phyloP scores from a whole-genome alignment of 768 basidiomycete species.

The Amanita exitialis region DNA sequence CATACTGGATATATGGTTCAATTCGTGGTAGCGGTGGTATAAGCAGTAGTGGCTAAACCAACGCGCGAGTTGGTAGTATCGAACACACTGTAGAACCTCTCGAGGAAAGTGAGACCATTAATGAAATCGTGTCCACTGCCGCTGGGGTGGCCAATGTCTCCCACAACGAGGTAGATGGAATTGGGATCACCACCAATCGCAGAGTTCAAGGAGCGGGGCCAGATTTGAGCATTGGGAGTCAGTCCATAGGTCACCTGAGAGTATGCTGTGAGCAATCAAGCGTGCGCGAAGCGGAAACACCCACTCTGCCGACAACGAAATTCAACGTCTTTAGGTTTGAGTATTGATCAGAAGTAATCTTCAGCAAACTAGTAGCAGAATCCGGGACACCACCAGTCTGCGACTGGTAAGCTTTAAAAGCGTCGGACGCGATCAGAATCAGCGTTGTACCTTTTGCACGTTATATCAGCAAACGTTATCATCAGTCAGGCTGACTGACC shows the following conservation, averaged over 20 bases:
- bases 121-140: constrained; percentile 62
- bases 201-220: constrained; percentile 51
- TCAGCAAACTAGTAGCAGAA: constrained; percentile 36
- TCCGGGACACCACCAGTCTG: constrained; percentile 36
- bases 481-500: constrained; percentile 16
- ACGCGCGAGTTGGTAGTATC: constrained; percentile 50
- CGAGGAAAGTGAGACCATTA: constrained; percentile 29
- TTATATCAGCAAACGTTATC: background rate
- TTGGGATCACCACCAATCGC: constrained; percentile 40
- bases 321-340: constrained; percentile 39
- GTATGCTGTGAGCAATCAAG: constrained; percentile 18
- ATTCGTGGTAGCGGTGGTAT: constrained; percentile 20
- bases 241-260: constrained; percentile 39
- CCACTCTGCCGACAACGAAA: constrained; percentile 42
- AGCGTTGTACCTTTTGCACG: constrained; percentile 34
- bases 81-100: constrained; percentile 61
- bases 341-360: constrained; percentile 41
- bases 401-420: constrained; percentile 29
- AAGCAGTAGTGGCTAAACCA: constrained; percentile 47
- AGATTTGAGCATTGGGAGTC: constrained; percentile 58
- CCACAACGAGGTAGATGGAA: constrained; percentile 46
- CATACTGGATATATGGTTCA: no score
- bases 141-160: constrained; percentile 37
- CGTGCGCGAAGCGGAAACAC: constrained; percentile 13
- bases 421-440: constrained; percentile 36